Evolutionary conservation across 2,329 filamentous ascomycete genomes (phyloP).

Genomic region (Fusarium nygamai): DNA sequence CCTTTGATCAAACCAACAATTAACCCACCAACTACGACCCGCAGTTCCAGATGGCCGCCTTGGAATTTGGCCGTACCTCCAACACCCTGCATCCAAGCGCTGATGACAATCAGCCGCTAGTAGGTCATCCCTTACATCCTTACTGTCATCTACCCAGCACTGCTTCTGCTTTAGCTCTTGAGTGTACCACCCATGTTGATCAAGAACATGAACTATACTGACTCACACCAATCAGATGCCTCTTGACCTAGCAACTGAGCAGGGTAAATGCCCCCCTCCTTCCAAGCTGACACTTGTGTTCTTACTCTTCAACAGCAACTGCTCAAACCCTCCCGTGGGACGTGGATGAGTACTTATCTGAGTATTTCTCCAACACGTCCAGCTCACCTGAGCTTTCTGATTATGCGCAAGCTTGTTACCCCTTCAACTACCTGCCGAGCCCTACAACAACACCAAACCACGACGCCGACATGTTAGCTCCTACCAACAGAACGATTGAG

Average conservation of each 20-base stretch:
- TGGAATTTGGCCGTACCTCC: neutral
- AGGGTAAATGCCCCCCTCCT: neutral
- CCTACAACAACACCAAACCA: accelerated
- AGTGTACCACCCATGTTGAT: neutral
- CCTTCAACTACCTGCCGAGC: neutral
- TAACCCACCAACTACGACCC: neutral
- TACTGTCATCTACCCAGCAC: neutral
- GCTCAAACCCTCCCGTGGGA: neutral
- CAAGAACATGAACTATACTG: neutral
- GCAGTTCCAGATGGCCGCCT: neutral
- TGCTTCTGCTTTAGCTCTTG: too few relatives aligned
- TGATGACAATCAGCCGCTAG: neutral
- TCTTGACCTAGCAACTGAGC: neutral
- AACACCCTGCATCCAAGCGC: neutral
- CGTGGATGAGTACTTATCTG: neutral
- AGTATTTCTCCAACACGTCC: neutral
- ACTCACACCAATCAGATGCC: neutral
- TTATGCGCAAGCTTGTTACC: neutral
- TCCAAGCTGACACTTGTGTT: too few relatives aligned
- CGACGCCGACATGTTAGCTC: neutral
- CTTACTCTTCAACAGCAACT: too few relatives aligned
- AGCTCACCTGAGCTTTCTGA: neutral
- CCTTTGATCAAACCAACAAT: neutral
- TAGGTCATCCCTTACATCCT: neutral
- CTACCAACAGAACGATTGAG: accelerated